phyloP scores from a whole-genome alignment of 768 basidiomycete genomes.

The Sarcomyxa edulis region DNA sequence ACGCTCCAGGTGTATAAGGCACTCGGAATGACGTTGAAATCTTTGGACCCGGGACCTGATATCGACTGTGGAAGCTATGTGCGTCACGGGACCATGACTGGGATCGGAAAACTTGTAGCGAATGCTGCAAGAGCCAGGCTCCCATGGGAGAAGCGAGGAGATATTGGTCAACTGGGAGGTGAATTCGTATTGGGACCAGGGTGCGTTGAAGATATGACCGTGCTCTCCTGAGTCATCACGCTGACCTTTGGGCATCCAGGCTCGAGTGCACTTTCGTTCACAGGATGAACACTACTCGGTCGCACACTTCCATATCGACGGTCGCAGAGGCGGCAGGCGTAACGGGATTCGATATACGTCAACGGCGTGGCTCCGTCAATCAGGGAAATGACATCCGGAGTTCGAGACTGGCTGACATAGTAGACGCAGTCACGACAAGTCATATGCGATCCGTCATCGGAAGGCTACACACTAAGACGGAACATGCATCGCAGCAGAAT shows the following conservation, averaged over 20 bases:
- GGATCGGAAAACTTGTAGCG: slow-evolving; percentile 50
- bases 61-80: slow-evolving; percentile 49
- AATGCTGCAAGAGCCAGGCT: slow-evolving; percentile 53
- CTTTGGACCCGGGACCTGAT: slow-evolving; percentile 15
- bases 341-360: too few relatives aligned
- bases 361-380: too few relatives aligned
- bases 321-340: slow-evolving; percentile 58
- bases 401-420: too few relatives aligned
- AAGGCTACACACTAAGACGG: too few relatives aligned
- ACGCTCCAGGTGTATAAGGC: slow-evolving; percentile 48
- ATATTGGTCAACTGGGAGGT: slow-evolving; percentile 61
- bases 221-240: not conserved
- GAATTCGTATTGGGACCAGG: slow-evolving; percentile 69
- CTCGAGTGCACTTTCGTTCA: slow-evolving; percentile 71
- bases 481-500: too few relatives aligned
- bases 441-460: too few relatives aligned
- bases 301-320: slow-evolving; percentile 67
- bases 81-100: slow-evolving; percentile 43
- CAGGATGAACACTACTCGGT: slow-evolving; percentile 74
- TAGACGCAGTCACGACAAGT: too few relatives aligned
- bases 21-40: slow-evolving; percentile 46
- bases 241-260: slow-evolving; percentile 25
- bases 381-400: too few relatives aligned
- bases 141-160: slow-evolving; percentile 59
- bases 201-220: slow-evolving; percentile 23